phyloP scores from a whole-genome alignment of 129 eudicot species.

The Escallonia rubra region DNA sequence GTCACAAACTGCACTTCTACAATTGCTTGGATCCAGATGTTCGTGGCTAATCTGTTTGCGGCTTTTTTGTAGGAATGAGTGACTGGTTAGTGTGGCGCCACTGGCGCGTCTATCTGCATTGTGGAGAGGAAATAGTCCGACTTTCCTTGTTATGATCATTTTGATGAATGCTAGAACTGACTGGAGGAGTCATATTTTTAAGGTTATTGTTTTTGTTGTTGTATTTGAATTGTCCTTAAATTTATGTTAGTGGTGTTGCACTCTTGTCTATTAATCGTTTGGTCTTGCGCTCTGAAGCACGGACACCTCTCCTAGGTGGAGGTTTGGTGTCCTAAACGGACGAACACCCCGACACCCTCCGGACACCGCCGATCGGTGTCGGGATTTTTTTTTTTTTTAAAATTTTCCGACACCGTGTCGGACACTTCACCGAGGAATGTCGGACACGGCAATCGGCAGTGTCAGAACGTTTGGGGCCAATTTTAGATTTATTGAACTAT shows the following conservation, averaged over 20 bases:
- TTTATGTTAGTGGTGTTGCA: conserved; percentile 17
- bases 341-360: too few relatives aligned
- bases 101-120: conserved; percentile 6
- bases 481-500: too few relatives aligned
- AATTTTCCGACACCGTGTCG: too few relatives aligned
- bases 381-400: too few relatives aligned
- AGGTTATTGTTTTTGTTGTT: conserved; percentile 43
- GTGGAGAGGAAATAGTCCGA: conserved; percentile 14
- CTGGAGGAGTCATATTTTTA: conserved; percentile 24
- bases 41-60: background rate
- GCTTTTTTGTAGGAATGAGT: conserved; percentile 43
- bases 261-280: conserved; percentile 3
- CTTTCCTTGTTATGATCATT: conserved; percentile 30
- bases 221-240: conserved; percentile 26
- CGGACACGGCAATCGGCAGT: too few relatives aligned
- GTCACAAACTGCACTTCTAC: conserved; percentile 5
- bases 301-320: too few relatives aligned
- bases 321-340: too few relatives aligned
- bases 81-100: conserved; percentile 7
- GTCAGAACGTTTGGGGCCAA: too few relatives aligned
- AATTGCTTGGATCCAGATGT: background rate
- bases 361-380: too few relatives aligned
- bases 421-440: too few relatives aligned
- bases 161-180: conserved; percentile 40
- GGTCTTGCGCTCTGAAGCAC: too few relatives aligned